phyloP scores from a whole-genome alignment of 345 rosid species.

The Eucalyptus pumila region DNA sequence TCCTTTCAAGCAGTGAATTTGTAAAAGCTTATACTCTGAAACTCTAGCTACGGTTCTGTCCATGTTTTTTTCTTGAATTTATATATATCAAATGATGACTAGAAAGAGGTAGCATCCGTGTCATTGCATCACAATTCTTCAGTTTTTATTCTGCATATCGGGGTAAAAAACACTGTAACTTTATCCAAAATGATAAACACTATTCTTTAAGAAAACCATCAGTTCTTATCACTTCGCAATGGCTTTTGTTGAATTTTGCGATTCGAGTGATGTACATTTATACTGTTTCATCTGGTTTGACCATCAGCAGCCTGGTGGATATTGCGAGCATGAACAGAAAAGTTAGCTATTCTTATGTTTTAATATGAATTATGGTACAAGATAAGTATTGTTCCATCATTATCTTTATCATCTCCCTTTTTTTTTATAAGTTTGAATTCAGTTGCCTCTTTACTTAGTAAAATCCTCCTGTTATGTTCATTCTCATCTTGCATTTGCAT shows the following conservation, averaged over 20 bases:
- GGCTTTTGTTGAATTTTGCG: not conserved
- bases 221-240: not conserved
- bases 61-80: not conserved
- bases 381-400: not conserved
- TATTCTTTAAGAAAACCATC: not conserved
- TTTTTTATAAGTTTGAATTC: not conserved
- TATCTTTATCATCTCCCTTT: not conserved
- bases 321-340: not conserved
- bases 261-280: not conserved
- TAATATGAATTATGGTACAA: not conserved
- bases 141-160: not conserved
- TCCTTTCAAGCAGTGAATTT: not conserved
- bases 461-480: not conserved
- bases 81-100: not conserved
- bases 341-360: not conserved
- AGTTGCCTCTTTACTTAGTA: not conserved
- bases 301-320: not conserved
- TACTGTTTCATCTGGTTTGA: not conserved
- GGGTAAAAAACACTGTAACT: not conserved
- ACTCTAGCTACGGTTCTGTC: not conserved
- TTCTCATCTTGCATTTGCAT: not conserved
- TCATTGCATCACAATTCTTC: not conserved
- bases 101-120: not conserved
- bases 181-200: not conserved
- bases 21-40: not conserved